Percentiles rank a stretch among this genome's conserved stretches.
Conservation (phyloP, 2,329 filamentous ascomycete species). For the Xylaria hypoxylon region DNA sequence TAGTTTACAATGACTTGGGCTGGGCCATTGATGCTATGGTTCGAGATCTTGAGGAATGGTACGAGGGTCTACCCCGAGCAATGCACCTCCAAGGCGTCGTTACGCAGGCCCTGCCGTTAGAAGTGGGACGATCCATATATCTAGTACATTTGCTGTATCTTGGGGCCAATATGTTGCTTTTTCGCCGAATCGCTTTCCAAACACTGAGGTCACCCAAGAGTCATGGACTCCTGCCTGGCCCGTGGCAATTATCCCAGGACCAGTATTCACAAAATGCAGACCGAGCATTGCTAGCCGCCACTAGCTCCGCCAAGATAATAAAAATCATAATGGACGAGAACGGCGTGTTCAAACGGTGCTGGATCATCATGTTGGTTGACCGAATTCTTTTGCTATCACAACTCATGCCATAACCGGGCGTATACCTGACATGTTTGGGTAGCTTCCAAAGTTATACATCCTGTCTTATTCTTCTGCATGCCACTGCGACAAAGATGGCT, state of each 20-base stretch:
- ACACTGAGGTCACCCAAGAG: not conserved
- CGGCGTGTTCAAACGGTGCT: not conserved
- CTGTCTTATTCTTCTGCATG: not conserved
- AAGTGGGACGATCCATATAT: conserved; percentile 2
- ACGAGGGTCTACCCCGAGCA: not conserved
- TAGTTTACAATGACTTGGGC: not conserved
- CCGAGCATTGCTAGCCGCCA: not conserved
- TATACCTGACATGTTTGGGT: not conserved
- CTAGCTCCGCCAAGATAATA: conserved; percentile 1
- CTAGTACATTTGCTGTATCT: conserved; percentile 5
- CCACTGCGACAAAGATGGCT: not conserved
- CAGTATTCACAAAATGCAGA: conserved; percentile 8
- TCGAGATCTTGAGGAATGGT: conserved; percentile 5
- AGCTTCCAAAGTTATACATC: conserved; percentile 14
- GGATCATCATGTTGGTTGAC: conserved; percentile 9
- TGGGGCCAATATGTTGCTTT: conserved; percentile 8
- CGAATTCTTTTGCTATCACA: too few relatives aligned
- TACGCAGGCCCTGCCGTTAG: not conserved
- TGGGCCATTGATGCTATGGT: not conserved
- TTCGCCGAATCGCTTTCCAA: conserved; percentile 7
- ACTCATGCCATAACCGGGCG: too few relatives aligned
- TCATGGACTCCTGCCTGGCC: not conserved
- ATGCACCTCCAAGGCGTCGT: not conserved
- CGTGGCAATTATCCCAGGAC: not conserved
- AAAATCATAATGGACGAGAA: conserved; percentile 11